Base-by-base conservation (phyloP, 345 rosid species). In the Iberis pinnata region DNA sequence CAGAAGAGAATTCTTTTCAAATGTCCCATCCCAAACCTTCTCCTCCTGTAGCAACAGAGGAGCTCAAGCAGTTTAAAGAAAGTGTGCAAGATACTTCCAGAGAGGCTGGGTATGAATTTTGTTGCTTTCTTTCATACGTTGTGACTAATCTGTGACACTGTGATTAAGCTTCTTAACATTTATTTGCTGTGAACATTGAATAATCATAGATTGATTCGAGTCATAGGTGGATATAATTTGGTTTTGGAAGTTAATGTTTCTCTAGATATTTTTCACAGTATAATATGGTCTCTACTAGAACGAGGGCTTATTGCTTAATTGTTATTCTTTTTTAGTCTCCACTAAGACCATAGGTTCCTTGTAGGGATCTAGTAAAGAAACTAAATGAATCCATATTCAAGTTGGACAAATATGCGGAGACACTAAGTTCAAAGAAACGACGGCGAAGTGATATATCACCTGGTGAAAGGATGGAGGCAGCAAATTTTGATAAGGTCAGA, bases 51-150 rank as follows among this genome's bases (percentile, higher is more conserved):
- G 85, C 88, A 13, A 71, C 77, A 2, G 93, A 85, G 70, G 95
- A 92, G 76, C 83, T 92, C 14, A 92, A 81, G 71, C 79, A 77
- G 40, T 73, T 81, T 14, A 92, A 92, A 79, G 96, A 84, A 64
- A 87, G 93, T 61, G 88, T 92, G 64, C 76, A 74, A 67, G 93
- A 80, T 77, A 53, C 90, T 49, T 69, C 83, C 19, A 76, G 73
- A 69, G 83, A 76, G 62, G 97, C 98, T 69, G 75, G 79, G 97
- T 92, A 78, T 62, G 52, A n/a, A 49, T 59, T 4, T 54, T 40
- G 12, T 36, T 64, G 31, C 15, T 57, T 39, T 49, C 37, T 9
- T 20, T 47, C 8, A 7, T 49, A 13, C 17, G 24, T 48, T 45
- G 19, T 53, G 15, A 32, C 9, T 45, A 12, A 12, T 42, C 10